phyloP scores from a whole-genome alignment of 2,329 filamentous ascomycete species.

The Phaeomoniella chlamydospora region DNA sequence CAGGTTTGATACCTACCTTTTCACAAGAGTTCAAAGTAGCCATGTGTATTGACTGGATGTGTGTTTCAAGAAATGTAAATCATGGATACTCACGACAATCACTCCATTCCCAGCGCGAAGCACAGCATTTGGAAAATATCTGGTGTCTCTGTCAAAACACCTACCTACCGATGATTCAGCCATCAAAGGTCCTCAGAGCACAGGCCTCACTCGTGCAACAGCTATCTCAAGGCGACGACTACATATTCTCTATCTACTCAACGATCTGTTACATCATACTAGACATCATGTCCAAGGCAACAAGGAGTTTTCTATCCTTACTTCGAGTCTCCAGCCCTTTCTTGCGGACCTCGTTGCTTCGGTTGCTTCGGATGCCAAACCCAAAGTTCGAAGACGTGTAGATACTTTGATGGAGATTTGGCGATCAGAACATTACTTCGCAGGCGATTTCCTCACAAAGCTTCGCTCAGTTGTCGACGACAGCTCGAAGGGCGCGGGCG shows the following conservation, averaged over 20 bases:
- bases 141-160: conserved; percentile 53
- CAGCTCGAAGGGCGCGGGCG: conserved; percentile 16
- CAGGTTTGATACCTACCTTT: conserved; percentile 53
- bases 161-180: conserved; percentile 20
- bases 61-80: conserved; percentile 63
- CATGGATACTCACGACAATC: conserved; percentile 65
- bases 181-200: conserved; percentile 7
- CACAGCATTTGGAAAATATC: conserved; percentile 58
- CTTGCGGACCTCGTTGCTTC: conserved; percentile 47
- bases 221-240: conserved; percentile 56
- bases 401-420: conserved; percentile 53
- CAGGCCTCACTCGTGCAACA: conserved; percentile 15
- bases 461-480: conserved; percentile 45
- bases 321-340: conserved; percentile 40
- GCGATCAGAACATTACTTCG: conserved; percentile 52
- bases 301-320: conserved; percentile 26
- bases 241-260: conserved; percentile 64
- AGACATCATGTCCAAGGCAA: conserved; percentile 30
- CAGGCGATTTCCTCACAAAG: conserved; percentile 35
- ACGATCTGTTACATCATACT: conserved; percentile 61
- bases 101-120: conserved; percentile 52
- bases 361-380: conserved; percentile 38
- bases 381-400: conserved; percentile 54
- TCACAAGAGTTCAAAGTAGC: conserved; percentile 5
- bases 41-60: conserved; percentile 10